Conservation (phyloP, 192 early-diverging fungal species). For the Backusella westeae region DNA sequence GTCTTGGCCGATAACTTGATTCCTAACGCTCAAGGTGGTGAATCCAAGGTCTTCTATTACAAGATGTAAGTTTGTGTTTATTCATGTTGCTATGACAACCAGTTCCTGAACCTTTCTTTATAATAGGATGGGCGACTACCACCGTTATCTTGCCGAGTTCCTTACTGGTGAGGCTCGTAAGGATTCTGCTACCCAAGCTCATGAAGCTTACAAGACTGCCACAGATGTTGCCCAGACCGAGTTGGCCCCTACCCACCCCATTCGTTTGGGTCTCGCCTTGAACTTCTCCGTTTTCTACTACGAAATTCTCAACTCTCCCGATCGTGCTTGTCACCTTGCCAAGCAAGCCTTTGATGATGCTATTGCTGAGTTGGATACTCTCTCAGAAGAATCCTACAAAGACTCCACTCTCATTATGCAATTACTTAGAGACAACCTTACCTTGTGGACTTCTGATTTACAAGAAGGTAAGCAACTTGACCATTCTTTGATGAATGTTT, state of each 20-base stretch:
- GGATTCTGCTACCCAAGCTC: conserved; percentile 77
- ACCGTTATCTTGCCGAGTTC: conserved; percentile 99
- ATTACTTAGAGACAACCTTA: conserved; percentile 97
- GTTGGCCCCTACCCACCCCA: conserved; percentile 96
- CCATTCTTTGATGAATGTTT: conserved; percentile 85
- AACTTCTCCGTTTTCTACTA: conserved; percentile 99
- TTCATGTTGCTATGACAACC: conserved; percentile 12
- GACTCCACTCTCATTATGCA: conserved; percentile 99
- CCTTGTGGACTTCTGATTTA: conserved; percentile 98
- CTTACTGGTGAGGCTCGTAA: conserved; percentile 82
- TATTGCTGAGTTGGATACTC: conserved; percentile 97
- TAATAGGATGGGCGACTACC: conserved; percentile 96
- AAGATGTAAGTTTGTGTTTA: conserved; percentile 77
- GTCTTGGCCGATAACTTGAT: conserved; percentile 93
- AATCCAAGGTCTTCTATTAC: conserved; percentile 99
- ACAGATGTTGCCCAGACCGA: conserved; percentile 93
- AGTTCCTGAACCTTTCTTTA: conserved; percentile 37
- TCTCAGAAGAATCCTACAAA: conserved; percentile 99
- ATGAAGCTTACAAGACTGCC: conserved; percentile 94
- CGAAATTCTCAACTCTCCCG: conserved; percentile 98
- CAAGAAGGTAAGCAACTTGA: conserved; percentile 65
- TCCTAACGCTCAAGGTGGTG: conserved; percentile 86
- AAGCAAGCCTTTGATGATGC: conserved; percentile 98
- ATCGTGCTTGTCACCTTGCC: conserved; percentile 94
- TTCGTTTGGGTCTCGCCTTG: conserved; percentile 95